phyloP scores from a whole-genome alignment of 176 grass and related monocot genomes.

The Triticum timopheevii region DNA sequence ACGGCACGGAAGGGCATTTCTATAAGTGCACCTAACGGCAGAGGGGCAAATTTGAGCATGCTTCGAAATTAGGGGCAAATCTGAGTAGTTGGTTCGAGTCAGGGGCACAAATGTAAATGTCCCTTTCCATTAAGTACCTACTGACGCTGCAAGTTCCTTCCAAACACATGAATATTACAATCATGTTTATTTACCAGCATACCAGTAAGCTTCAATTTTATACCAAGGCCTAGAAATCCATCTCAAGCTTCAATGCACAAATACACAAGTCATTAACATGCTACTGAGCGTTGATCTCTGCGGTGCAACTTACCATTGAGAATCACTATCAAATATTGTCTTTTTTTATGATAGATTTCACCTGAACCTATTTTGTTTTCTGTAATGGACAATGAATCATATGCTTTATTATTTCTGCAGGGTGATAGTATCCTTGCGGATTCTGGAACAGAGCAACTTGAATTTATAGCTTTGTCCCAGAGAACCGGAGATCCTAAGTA shows the following conservation, averaged over 20 bases:
- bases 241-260: neutral
- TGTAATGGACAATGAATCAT: constrained; percentile 3
- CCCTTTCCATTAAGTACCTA: neutral
- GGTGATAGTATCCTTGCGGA: constrained; percentile 92
- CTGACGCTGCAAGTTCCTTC: neutral
- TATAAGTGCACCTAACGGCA: too few species aligned
- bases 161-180: constrained; percentile 23
- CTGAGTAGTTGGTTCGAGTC: too few species aligned
- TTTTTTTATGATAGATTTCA: neutral
- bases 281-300: neutral
- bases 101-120: too few species aligned
- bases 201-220: constrained; percentile 16
- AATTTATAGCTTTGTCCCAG: constrained; percentile 96
- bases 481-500: constrained; percentile 93
- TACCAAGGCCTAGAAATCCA: constrained; percentile 2
- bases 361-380: constrained; percentile 12
- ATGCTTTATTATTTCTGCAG: constrained; percentile 46
- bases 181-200: constrained; percentile 7
- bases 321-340: neutral
- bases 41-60: too few species aligned
- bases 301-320: neutral
- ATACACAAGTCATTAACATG: neutral
- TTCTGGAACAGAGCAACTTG: constrained; percentile 97
- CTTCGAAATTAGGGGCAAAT: too few species aligned
- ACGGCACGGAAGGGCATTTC: too few species aligned